phyloP scores from a whole-genome alignment of 768 basidiomycete species.

The Hericium coralloides region DNA sequence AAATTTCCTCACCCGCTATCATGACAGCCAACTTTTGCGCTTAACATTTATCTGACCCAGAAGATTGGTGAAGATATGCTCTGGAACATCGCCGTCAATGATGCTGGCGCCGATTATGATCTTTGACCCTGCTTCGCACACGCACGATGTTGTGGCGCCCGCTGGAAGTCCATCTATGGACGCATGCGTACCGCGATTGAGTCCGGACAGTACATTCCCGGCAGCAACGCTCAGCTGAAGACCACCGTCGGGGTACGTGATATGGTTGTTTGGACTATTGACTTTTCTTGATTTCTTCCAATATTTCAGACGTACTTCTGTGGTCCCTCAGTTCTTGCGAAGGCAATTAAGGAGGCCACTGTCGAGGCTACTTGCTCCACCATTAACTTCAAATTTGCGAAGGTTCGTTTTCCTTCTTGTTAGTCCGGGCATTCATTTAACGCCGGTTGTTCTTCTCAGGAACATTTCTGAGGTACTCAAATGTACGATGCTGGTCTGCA shows the following conservation, averaged over 20 bases:
- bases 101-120: constrained; percentile 78
- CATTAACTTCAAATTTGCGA: constrained; percentile 75
- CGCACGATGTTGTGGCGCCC: constrained; percentile 91
- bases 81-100: constrained; percentile 87
- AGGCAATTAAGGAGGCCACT: constrained; percentile 67
- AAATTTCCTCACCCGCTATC: neutral
- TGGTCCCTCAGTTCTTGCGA: constrained; percentile 69
- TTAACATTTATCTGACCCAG: constrained; percentile 86
- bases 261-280: constrained; percentile 2
- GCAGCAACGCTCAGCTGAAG: constrained; percentile 67
- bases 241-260: constrained; percentile 67
- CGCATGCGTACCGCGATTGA: constrained; percentile 75
- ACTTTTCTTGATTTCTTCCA: constrained; percentile 1
- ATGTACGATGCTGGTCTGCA: neutral
- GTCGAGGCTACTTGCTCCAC: constrained; percentile 40
- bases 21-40: constrained; percentile 75
- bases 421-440: constrained; percentile 2
- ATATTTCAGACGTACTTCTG: constrained; percentile 73
- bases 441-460: constrained; percentile 26
- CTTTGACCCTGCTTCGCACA: constrained; percentile 78
- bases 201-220: constrained; percentile 71
- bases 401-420: constrained; percentile 38
- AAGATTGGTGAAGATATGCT: constrained; percentile 82
- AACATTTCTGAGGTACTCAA: constrained; percentile 41
- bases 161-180: constrained; percentile 78